Evolutionary conservation across 345 rosid genomes (phyloP).

Genomic region (Boechera retrofracta): DNA sequence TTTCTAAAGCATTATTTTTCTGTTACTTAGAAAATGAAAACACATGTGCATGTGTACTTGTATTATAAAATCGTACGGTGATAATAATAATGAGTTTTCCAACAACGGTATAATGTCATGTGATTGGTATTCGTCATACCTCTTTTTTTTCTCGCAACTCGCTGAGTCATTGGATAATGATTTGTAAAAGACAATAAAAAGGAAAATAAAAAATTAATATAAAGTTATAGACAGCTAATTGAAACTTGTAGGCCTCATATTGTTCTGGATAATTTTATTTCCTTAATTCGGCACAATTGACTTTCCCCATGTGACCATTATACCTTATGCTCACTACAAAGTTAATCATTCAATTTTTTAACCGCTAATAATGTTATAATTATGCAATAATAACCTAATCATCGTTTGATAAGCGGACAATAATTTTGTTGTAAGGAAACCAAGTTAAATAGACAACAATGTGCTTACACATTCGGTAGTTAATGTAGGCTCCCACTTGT

Average conservation of each 20-base stretch:
- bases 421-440: not conserved
- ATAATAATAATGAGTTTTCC: constrained; percentile 42
- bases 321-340: constrained; percentile 29
- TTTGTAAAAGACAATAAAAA: constrained; percentile 17
- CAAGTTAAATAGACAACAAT: not conserved
- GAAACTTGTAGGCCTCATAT: constrained; percentile 38
- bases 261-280: constrained; percentile 26
- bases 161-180: constrained; percentile 36
- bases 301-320: constrained; percentile 43
- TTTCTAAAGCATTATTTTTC: not conserved
- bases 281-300: constrained; percentile 29
- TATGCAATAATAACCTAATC: constrained; percentile 40
- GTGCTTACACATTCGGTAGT: not conserved
- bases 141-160: constrained; percentile 5
- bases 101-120: constrained; percentile 46
- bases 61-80: constrained; percentile 25
- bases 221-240: constrained; percentile 42
- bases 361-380: constrained; percentile 23
- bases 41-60: constrained; percentile 40
- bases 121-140: constrained; percentile 33
- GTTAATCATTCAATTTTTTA: constrained; percentile 27
- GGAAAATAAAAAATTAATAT: not conserved
- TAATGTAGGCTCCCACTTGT: not conserved
- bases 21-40: constrained; percentile 17
- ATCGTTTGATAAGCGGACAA: constrained; percentile 16